phyloP scores from a whole-genome alignment of 2,329 filamentous ascomycete species.

The Fusarium temperatum region DNA sequence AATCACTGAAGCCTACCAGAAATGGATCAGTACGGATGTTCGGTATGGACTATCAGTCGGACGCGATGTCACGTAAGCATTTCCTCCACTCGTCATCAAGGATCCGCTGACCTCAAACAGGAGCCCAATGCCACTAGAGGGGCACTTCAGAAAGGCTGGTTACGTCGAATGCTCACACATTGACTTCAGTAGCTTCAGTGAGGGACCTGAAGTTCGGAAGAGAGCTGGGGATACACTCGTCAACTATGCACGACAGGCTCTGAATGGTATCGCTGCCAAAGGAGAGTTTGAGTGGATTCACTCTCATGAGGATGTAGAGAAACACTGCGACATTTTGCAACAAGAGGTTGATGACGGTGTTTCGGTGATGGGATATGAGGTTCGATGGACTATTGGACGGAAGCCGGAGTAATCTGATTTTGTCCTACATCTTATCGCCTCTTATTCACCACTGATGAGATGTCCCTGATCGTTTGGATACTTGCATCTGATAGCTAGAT shows the following conservation, averaged over 20 bases:
- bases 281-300: background rate
- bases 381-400: slow-evolving; percentile 5
- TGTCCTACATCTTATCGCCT: background rate
- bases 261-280: background rate
- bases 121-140: background rate
- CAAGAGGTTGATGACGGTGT: background rate
- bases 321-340: background rate
- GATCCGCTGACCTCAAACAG: background rate
- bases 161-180: background rate
- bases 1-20: background rate
- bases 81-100: no score
- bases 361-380: background rate
- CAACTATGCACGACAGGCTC: background rate
- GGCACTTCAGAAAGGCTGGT: background rate
- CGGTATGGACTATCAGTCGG: background rate
- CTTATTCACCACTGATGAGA: background rate
- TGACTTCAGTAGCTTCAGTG: slow-evolving; percentile 6
- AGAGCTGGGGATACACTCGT: no score
- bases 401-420: background rate
- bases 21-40: slow-evolving; percentile 7
- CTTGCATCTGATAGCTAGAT: background rate
- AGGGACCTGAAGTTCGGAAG: background rate
- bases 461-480: rapidly evolving
- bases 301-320: background rate
- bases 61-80: background rate